A percentile compares a stretch with the other conserved stretches of the same genome.
phyloP scores from a whole-genome alignment of 768 basidiomycete species.

The Pulveroboletus sp. region DNA sequence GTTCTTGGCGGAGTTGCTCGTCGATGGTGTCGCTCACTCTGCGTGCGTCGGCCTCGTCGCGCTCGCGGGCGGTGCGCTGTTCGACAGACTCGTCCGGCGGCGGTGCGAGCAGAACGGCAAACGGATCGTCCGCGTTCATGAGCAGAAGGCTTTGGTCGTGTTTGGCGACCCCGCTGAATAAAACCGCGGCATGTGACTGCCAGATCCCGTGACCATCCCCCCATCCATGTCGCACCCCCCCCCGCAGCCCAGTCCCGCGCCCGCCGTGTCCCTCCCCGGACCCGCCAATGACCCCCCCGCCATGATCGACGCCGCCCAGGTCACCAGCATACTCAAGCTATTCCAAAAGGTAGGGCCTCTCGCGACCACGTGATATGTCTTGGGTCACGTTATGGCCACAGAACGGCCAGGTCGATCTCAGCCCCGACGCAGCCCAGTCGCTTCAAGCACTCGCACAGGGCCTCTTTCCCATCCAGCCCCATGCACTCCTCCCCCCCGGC shows the following conservation, averaged over 20 bases:
- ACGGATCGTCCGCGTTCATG: conserved; percentile 60
- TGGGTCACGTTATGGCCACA: conserved; percentile 29
- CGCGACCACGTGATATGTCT: conserved; percentile 24
- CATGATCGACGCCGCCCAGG: conserved; percentile 50
- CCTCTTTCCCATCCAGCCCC: conserved; percentile 31
- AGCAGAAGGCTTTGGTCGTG: conserved; percentile 34
- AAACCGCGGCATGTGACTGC: conserved; percentile 40
- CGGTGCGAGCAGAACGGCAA: conserved; percentile 58
- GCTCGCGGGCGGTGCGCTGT: conserved; percentile 53
- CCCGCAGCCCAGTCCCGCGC: conserved; percentile 7
- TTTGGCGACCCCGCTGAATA: conserved; percentile 32
- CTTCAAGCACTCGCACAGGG: conserved; percentile 53
- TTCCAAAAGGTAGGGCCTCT: conserved; percentile 50
- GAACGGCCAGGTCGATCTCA: conserved; percentile 49
- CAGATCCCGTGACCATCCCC: conserved; percentile 44
- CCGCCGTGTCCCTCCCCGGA: not conserved
- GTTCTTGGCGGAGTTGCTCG: conserved; percentile 65
- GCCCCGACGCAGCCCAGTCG: conserved; percentile 62
- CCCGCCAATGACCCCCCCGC: conserved; percentile 6
- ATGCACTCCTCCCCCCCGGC: conserved; percentile 36
- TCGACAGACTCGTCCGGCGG: conserved; percentile 61
- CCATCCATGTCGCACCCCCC: conserved; percentile 3
- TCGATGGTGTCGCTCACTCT: conserved; percentile 73
- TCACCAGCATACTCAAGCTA: conserved; percentile 58
- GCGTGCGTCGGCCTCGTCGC: conserved; percentile 61